Conservation (phyloP, 495 filamentous ascomycete species). For the Penicillium crystallinum region DNA sequence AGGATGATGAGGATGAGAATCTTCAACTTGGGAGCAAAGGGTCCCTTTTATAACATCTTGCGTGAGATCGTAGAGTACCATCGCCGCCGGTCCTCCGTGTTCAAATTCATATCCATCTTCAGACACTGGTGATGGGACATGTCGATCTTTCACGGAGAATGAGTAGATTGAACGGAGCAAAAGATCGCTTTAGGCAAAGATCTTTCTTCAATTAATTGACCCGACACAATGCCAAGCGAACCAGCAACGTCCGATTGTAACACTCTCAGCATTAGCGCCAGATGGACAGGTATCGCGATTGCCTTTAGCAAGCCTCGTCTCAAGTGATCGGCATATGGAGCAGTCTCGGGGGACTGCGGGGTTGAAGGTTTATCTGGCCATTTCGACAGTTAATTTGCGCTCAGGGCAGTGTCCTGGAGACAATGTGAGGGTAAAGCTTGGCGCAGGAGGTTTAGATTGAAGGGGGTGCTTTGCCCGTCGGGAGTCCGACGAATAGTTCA, state of each 20-base stretch:
- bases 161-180: constrained; percentile 3
- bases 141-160: constrained; percentile 4
- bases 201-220: neutral
- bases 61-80: neutral
- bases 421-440: constrained; percentile 5
- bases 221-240: constrained; percentile 1
- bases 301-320: constrained; percentile 3
- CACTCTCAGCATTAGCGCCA: neutral
- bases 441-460: constrained; percentile 1
- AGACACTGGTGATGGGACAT: constrained; percentile 3
- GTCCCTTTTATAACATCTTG: constrained; percentile 1
- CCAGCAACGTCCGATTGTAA: neutral
- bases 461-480: constrained; percentile 9
- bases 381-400: neutral
- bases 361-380: neutral
- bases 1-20: constrained; percentile 6
- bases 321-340: neutral
- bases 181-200: constrained; percentile 2
- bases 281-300: constrained; percentile 5
- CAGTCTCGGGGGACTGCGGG: neutral
- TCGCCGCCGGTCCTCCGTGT: constrained; percentile 11
- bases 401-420: neutral
- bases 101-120: constrained; percentile 5
- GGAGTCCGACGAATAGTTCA: constrained; percentile 8
- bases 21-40: constrained; percentile 2